phyloP scores from a whole-genome alignment of 2,329 filamentous ascomycete species.

The Beauveria bassiana region DNA sequence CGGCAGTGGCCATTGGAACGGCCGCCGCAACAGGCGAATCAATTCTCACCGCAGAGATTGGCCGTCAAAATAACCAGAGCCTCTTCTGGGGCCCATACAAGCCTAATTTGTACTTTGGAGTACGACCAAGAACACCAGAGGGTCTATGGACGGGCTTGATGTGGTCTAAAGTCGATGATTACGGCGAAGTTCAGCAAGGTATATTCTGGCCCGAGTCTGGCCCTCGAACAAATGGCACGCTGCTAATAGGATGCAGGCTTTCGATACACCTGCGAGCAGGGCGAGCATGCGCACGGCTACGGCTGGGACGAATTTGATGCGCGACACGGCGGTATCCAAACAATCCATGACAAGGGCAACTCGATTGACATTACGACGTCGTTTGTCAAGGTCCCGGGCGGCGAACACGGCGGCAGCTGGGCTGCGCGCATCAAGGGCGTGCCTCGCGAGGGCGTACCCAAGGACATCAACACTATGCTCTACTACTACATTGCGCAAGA shows the following conservation, averaged over 20 bases:
- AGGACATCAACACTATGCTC: slow-evolving; percentile 64
- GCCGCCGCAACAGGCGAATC: slow-evolving; percentile 24
- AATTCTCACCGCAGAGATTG: slow-evolving; percentile 41
- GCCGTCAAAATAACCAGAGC: slow-evolving; percentile 64
- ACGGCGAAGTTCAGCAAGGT: slow-evolving; percentile 68
- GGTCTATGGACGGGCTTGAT: slow-evolving; percentile 76
- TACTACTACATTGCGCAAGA: slow-evolving; percentile 80
- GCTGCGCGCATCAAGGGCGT: slow-evolving; percentile 78
- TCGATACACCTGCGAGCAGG: slow-evolving; percentile 91
- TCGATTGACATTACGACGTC: slow-evolving; percentile 84
- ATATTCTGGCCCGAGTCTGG: slow-evolving; percentile 23
- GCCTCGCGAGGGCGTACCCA: slow-evolving; percentile 60
- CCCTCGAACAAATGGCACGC: background rate
- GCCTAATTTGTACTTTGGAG: slow-evolving; percentile 89
- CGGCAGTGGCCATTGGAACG: slow-evolving; percentile 20
- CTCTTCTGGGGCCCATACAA: slow-evolving; percentile 94
- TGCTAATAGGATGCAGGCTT: slow-evolving; percentile 49
- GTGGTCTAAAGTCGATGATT: slow-evolving; percentile 83
- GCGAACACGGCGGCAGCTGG: slow-evolving; percentile 83
- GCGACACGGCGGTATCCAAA: slow-evolving; percentile 76
- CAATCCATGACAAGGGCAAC: slow-evolving; percentile 85
- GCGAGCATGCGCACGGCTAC: slow-evolving; percentile 89
- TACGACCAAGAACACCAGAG: slow-evolving; percentile 73
- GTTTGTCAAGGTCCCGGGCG: slow-evolving; percentile 88
- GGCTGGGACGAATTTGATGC: slow-evolving; percentile 98